phyloP scores from a whole-genome alignment of 2,329 filamentous ascomycete genomes.

The Myriosclerotinia curreyana region DNA sequence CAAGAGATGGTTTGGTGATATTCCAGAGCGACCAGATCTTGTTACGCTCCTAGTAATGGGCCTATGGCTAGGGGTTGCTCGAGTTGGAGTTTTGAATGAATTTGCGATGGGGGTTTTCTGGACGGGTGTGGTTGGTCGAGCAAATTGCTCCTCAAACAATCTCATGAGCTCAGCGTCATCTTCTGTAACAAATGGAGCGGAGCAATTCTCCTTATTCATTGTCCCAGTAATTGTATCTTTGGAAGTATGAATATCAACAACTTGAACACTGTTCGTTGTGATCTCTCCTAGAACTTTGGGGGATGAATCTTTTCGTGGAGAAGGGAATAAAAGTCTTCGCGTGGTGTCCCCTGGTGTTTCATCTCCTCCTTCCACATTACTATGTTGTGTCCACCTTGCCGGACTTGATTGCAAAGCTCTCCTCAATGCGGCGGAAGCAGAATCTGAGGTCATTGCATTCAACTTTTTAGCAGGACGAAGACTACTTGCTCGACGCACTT shows the following conservation, averaged over 20 bases:
- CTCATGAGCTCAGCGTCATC: slow-evolving; percentile 37
- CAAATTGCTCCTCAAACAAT: slow-evolving; percentile 38
- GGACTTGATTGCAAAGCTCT: slow-evolving; percentile 41
- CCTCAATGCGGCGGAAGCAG: slow-evolving; percentile 36
- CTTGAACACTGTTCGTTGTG: slow-evolving; percentile 51
- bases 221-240: slow-evolving; percentile 31
- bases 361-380: slow-evolving; percentile 52
- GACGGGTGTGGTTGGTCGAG: slow-evolving; percentile 36
- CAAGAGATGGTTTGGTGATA: slow-evolving; percentile 33
- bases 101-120: slow-evolving; percentile 30
- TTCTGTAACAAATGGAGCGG: slow-evolving; percentile 27
- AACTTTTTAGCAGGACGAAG: slow-evolving; percentile 33
- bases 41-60: slow-evolving; percentile 39
- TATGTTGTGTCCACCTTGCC: slow-evolving; percentile 49
- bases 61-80: slow-evolving; percentile 37
- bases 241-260: slow-evolving; percentile 40
- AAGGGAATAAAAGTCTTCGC: slow-evolving; percentile 72
- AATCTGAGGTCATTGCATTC: slow-evolving; percentile 37
- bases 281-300: slow-evolving; percentile 60
- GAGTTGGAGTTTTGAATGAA: slow-evolving; percentile 40
- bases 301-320: slow-evolving; percentile 63
- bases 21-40: slow-evolving; percentile 33
- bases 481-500: slow-evolving; percentile 32
- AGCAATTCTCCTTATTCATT: slow-evolving; percentile 37
- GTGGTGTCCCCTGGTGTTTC: slow-evolving; percentile 54